Evolutionary conservation across 1,284 basidiomycete genomes (phyloP).

Genomic region (Mixia osmundae): DNA sequence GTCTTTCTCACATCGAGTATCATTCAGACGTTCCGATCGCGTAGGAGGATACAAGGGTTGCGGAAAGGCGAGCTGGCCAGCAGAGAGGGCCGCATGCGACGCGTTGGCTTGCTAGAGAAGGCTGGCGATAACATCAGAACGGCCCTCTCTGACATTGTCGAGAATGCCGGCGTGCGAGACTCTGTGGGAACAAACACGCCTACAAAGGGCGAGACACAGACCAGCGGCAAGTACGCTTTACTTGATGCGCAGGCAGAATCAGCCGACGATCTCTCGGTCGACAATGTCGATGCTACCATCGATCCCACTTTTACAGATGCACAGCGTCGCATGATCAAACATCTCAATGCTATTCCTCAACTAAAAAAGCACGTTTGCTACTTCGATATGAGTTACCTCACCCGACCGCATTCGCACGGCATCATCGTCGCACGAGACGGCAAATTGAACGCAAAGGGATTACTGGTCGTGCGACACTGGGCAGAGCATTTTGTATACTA

Average conservation of each 20-base stretch:
- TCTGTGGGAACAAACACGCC: not conserved
- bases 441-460: too few relatives aligned
- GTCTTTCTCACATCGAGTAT: constrained; percentile 3
- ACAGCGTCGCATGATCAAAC: constrained; percentile 10
- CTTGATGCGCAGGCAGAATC: too few relatives aligned
- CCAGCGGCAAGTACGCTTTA: too few relatives aligned
- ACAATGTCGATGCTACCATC: constrained; percentile 2
- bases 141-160: constrained; percentile 2
- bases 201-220: not conserved
- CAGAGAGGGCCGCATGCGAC: constrained; percentile 2
- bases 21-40: not conserved
- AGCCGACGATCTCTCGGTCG: not conserved
- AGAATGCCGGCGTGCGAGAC: not conserved
- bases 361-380: constrained; percentile 12
- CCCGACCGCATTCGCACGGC: too few relatives aligned
- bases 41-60: constrained; percentile 5
- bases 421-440: too few relatives aligned
- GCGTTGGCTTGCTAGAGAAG: constrained; percentile 4
- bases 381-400: too few relatives aligned
- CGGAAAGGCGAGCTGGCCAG: constrained; percentile 3
- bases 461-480: too few relatives aligned
- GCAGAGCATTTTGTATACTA: too few relatives aligned
- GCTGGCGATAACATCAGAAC: constrained; percentile 4
- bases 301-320: constrained; percentile 11
- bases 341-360: constrained; percentile 11